These are phyloP conservation scores for Cutaneotrichosporon sp. DNA, from an alignment of 1,284 basidiomycete species.

Conservation along the genomic window DNA sequence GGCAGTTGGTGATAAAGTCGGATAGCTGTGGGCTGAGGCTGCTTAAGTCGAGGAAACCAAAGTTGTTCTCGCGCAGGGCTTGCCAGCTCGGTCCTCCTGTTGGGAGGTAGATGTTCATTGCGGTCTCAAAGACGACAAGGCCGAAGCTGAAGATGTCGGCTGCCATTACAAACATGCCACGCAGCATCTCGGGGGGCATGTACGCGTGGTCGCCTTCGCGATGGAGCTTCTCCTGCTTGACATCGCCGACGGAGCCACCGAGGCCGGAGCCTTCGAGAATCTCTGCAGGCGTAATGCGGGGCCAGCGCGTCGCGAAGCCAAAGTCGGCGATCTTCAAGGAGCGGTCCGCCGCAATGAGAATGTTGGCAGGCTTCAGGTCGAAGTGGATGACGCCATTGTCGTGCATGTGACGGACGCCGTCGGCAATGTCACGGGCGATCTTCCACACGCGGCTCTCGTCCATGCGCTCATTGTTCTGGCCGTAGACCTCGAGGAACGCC, in stretches of 20 bases:
- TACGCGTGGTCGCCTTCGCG: constrained; percentile 97
- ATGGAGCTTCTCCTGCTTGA: constrained; percentile 57
- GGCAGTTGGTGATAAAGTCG: constrained; percentile 68
- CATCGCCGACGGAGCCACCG: constrained; percentile 27
- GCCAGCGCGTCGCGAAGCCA: constrained; percentile 90
- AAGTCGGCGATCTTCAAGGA: constrained; percentile 98
- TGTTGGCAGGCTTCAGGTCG: constrained; percentile 96
- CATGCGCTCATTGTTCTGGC: constrained; percentile 71
- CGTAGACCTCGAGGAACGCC: constrained; percentile 89
- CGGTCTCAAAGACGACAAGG: constrained; percentile 90
- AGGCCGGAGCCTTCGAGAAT: constrained; percentile 48
- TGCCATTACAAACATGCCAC: constrained; percentile 83
- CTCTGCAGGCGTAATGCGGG: constrained; percentile 52
- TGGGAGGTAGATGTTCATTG: constrained; percentile 92
- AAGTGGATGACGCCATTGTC: constrained; percentile 84
- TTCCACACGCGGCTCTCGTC: constrained; percentile 98
- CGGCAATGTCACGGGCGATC: constrained; percentile 82
- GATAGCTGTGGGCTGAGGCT: constrained; percentile 68
- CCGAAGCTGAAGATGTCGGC: constrained; percentile 98
- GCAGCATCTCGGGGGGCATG: constrained; percentile 94
- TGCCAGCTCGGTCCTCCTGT: constrained; percentile 95
- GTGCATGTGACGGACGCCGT: constrained; percentile 87
- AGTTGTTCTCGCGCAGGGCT: constrained; percentile 84
- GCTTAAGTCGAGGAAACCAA: constrained; percentile 73
- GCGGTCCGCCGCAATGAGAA: constrained; percentile 84